These are phyloP conservation scores for Panaeolus cyanescens DNA, from an alignment of 768 basidiomycete species.

Conservation along the genomic window DNA sequence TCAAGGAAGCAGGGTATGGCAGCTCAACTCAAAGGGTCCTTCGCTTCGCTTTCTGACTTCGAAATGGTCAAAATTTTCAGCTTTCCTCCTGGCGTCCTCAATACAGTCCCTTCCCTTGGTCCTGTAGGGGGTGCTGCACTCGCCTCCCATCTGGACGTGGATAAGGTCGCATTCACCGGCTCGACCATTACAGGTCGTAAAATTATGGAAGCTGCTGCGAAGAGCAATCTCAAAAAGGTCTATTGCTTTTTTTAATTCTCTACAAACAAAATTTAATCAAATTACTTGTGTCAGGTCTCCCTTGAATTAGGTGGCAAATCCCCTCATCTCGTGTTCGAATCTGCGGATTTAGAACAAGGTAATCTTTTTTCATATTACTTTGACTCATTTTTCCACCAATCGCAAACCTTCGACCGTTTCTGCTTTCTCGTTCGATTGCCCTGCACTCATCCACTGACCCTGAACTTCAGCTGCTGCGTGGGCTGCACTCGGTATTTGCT, in stretches of 20 bases:
- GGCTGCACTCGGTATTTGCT: slow-evolving; percentile 84
- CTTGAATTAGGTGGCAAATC: slow-evolving; percentile 95
- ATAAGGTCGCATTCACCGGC: slow-evolving; percentile 96
- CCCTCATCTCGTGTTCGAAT: slow-evolving; percentile 86
- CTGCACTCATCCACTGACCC: not conserved
- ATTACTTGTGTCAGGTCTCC: slow-evolving; percentile 56
- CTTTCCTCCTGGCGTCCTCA: slow-evolving; percentile 90
- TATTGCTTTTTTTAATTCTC: slow-evolving; percentile 5
- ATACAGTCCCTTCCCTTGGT: slow-evolving; percentile 85
- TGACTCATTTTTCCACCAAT: not conserved
- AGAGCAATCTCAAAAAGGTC: slow-evolving; percentile 93
- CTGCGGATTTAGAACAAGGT: slow-evolving; percentile 90
- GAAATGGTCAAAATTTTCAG: slow-evolving; percentile 33
- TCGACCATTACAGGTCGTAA: slow-evolving; percentile 87
- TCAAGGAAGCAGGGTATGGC: slow-evolving; percentile 79
- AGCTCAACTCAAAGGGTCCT: slow-evolving; percentile 8
- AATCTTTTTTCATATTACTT: slow-evolving; percentile 11
- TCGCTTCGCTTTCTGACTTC: slow-evolving; percentile 1
- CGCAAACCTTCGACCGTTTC: slow-evolving; percentile 1
- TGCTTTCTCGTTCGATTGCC: not conserved
- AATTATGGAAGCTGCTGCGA: slow-evolving; percentile 90
- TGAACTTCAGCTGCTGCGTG: slow-evolving; percentile 68
- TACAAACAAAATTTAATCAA: slow-evolving; percentile 3
- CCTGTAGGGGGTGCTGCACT: slow-evolving; percentile 84
- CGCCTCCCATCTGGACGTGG: slow-evolving; percentile 79